Evolutionary conservation across 1,284 basidiomycete species (phyloP), one percentile per base, ranked within the genome.

Genomic region (Thelephora terrestris): DNA sequence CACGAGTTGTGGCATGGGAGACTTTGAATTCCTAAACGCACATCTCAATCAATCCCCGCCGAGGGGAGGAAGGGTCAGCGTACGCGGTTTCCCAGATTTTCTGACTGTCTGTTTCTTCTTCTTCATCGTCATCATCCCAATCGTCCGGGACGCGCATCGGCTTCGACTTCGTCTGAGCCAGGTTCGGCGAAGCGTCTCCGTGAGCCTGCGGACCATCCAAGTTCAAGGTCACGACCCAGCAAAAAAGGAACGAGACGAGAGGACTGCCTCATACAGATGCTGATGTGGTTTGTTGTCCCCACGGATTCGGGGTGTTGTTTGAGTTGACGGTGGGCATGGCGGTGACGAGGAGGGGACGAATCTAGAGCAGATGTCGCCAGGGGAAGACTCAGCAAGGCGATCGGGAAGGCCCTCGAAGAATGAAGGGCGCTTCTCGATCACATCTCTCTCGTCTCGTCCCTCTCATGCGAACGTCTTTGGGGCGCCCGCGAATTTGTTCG

Each of bases 1-100:
- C 24, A 74, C 56, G 43, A 74, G 58, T 43, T 73, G 61, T 3
- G 73, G 74, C 73, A 75, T 75, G 7, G 73, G 73, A 0, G 59
- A 57, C 43, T 66, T 61, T 34, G 56, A 59, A 51, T 75, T 75
- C 46, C 74, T 75, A 42, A 42, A 14, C 38, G 55, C 48, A 47
- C 47, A 44, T 46, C 52, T 50, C 34, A 27, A 43, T 43, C 25
- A 34, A 42, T 7, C 18, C 9, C 14, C 17, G 4, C 27, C 12
- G 42, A 37, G 17, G 38, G 14, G 21, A 27, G 37, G 7, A 29
- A 38, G 29, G 29, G 18, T 34, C n/a, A 23, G 65, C 71, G 63
- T 55, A 75, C 73, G 73, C 72, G 52, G 67, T 63, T 49, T 70
- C 66, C 73, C 73, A 74, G 34, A 75, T 53, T 42, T 56, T 59